Evolutionary conservation across 2,329 filamentous ascomycete genomes (phyloP).

Genomic region (Fusarium haematococcum): DNA sequence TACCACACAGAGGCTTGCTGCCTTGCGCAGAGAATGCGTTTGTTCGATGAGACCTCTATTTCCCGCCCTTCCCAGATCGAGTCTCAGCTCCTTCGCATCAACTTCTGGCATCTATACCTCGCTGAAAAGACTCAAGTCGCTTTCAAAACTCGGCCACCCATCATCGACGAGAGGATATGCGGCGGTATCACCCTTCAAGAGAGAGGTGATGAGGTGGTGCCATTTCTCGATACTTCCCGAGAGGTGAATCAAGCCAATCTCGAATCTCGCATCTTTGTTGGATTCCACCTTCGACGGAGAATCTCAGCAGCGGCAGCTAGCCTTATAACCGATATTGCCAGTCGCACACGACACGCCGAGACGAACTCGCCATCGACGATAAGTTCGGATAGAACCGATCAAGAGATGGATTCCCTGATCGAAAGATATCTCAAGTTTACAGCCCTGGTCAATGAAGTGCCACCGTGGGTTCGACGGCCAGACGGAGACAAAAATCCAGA

Average conservation of each 20-base stretch:
- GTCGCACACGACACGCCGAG: neutral
- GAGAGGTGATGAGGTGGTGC: neutral
- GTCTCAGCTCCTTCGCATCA: neutral
- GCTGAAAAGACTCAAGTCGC: neutral
- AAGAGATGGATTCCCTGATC: neutral
- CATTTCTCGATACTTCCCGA: neutral
- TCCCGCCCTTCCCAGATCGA: neutral
- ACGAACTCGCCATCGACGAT: neutral
- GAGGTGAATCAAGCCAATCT: neutral
- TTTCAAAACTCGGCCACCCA: neutral
- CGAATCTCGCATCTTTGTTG: neutral
- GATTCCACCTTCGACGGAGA: neutral
- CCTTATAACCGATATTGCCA: neutral
- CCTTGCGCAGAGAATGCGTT: neutral
- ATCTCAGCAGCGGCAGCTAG: neutral
- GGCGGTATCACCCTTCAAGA: neutral
- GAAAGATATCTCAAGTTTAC: neutral
- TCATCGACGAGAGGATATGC: neutral
- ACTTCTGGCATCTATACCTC: neutral
- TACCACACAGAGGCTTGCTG: neutral
- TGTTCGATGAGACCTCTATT: neutral
- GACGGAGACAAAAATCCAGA: neutral
- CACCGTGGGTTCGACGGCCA: neutral
- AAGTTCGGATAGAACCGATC: fast-evolving
- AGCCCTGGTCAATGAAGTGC: neutral